phyloP scores from a whole-genome alignment of 2,329 filamentous ascomycete genomes.

The Keithomyces neogunnii region DNA sequence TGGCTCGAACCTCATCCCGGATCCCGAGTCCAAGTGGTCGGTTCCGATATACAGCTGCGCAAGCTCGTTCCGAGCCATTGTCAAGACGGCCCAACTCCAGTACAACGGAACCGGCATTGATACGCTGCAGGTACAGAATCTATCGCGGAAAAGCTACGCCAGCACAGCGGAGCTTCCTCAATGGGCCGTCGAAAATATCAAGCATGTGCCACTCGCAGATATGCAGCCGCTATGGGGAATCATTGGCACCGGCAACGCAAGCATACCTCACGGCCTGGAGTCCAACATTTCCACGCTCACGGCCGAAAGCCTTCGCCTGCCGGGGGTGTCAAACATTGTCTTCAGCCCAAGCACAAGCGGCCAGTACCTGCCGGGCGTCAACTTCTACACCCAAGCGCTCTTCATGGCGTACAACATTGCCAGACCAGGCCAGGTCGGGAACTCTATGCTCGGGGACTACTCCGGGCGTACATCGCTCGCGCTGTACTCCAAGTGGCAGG shows the following conservation, averaged over 20 bases:
- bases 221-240: constrained; percentile 31
- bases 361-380: constrained; percentile 24
- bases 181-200: constrained; percentile 23
- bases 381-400: constrained; percentile 21
- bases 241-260: constrained; percentile 15
- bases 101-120: constrained; percentile 29
- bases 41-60: constrained; percentile 35
- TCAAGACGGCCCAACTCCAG: constrained; percentile 35
- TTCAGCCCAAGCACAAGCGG: background rate
- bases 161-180: constrained; percentile 20
- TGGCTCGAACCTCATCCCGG: constrained; percentile 24
- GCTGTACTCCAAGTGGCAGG: constrained; percentile 31
- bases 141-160: constrained; percentile 28
- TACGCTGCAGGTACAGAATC: constrained; percentile 22
- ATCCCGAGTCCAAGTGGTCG: constrained; percentile 32
- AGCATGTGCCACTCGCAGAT: constrained; percentile 11
- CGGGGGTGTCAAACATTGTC: background rate
- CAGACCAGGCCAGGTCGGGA: constrained; percentile 3
- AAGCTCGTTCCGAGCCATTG: constrained; percentile 28
- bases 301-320: background rate
- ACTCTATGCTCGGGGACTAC: background rate
- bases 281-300: background rate
- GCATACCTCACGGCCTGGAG: background rate
- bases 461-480: constrained; percentile 19
- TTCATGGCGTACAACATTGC: constrained; percentile 11